Base-by-base conservation (phyloP, 805 yeast species). In the Metschnikowia gelsemii region DNA sequence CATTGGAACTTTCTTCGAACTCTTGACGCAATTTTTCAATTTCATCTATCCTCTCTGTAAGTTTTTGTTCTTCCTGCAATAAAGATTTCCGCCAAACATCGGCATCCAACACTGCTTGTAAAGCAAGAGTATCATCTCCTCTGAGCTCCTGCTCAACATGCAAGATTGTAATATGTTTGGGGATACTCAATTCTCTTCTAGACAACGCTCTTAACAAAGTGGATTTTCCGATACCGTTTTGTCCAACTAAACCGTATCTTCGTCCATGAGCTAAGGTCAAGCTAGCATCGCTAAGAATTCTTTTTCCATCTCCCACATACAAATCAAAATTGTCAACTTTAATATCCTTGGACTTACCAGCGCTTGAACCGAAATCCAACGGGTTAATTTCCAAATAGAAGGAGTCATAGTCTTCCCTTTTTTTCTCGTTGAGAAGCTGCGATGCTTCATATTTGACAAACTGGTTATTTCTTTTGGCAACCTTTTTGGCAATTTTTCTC, bases 181-280 rank as follows among this genome's bases (percentile, higher is more conserved):
- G 98, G 54, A 93, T 84, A 43, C 88, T 81, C 54, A 93, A 73
- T 60, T 93, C 99, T 77, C 99, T 84, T 63, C 95, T 79, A 1
- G 97, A 84, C 40, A 93, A 70, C 0, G 99, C 99, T 52, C 87
- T 77, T 60, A 93, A 72, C 40, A 93, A 69, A 0, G 99, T 93
- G 32, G 98, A 90, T 64, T 93, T 93, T 82, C 99, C 99, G 54
- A 93, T 90, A 91, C 99, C 99, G 71, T 93, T 93, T 62, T 90
- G 95, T 65, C 99, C 99, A 32, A 93, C 96, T 39, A 93, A 70
- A 79, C 99, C 99, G 56, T 93, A 93, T 62, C 98, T 80, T 63
- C 86, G 88, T 41, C 99, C 99, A 61, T 83, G 83, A 21, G 96
- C 82, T 50, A 93, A 75, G 1, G 96, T 82, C 51, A 93, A 77